Evolutionary conservation across 176 grass and related monocot genomes (phyloP).

Genomic region (Rhynchospora pubera): DNA sequence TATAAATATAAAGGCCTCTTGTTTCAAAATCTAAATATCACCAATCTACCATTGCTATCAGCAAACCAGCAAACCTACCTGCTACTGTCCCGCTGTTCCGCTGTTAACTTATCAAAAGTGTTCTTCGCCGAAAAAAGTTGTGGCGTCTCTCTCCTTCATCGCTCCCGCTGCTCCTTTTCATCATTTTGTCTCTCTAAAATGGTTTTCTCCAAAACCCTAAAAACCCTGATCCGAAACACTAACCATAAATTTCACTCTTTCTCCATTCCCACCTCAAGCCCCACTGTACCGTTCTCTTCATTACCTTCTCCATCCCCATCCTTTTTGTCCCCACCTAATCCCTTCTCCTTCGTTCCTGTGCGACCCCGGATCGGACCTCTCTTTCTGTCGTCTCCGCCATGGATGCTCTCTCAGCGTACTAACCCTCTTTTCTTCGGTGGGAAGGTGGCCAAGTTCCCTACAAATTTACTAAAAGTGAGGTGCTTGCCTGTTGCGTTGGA

Average conservation of each 20-base stretch:
- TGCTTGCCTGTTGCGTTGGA: constrained; percentile 24
- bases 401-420: constrained; percentile 56
- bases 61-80: too few relatives aligned
- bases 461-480: constrained; percentile 38
- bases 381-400: constrained; percentile 56
- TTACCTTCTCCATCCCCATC: constrained; percentile 21
- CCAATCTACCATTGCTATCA: too few relatives aligned
- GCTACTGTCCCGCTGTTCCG: too few relatives aligned
- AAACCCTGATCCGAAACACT: constrained; percentile 39
- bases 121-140: too few relatives aligned
- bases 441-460: constrained; percentile 30
- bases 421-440: constrained; percentile 54
- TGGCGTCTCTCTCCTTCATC: neutral
- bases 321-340: constrained; percentile 4
- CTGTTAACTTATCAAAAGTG: too few relatives aligned
- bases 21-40: too few relatives aligned
- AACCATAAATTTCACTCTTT: neutral
- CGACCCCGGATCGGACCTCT: constrained; percentile 28
- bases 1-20: too few relatives aligned
- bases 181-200: constrained; percentile 4
- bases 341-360: neutral
- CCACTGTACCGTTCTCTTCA: constrained; percentile 20
- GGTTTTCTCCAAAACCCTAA: constrained; percentile 67
- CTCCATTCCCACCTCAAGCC: constrained; percentile 18
- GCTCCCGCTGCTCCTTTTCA: neutral